A percentile compares a stretch with the other conserved stretches of the same genome.
Evolutionary conservation across 2,329 filamentous ascomycete genomes (phyloP).

Genomic region (Colletotrichum cordylinicola): DNA sequence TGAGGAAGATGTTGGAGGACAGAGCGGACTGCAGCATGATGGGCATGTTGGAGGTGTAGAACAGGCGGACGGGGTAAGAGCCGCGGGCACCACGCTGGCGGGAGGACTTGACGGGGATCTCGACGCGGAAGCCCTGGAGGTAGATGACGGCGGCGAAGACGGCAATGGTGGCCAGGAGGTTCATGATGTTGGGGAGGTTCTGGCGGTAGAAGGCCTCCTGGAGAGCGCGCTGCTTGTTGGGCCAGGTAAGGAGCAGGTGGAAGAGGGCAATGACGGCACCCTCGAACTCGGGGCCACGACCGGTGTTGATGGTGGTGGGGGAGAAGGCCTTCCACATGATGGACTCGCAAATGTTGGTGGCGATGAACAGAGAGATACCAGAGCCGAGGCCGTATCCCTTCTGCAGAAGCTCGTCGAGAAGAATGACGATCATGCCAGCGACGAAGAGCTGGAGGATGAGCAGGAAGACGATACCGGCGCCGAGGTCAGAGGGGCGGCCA

Average conservation of each 20-base stretch:
- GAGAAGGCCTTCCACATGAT: slow-evolving; percentile 99
- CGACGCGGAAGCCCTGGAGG: slow-evolving; percentile 98
- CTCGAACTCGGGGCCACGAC: slow-evolving; percentile 98
- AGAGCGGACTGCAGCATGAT: slow-evolving; percentile 99
- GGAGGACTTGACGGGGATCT: slow-evolving; percentile 99
- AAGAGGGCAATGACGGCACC: slow-evolving; percentile 97
- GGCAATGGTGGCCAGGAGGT: slow-evolving; percentile 88
- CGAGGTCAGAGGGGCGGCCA: slow-evolving; percentile 93
- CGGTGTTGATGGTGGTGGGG: slow-evolving; percentile 98
- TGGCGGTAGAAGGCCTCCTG: slow-evolving; percentile 99
- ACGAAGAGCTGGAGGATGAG: slow-evolving; percentile 97
- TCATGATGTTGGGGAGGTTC: slow-evolving; percentile 99
- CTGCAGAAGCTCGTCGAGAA: slow-evolving; percentile 97
- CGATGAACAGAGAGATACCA: slow-evolving; percentile 99
- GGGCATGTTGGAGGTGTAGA: slow-evolving; percentile 99
- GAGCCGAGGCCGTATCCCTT: slow-evolving; percentile 99
- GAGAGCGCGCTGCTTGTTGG: slow-evolving; percentile 98
- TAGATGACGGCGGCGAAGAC: slow-evolving; percentile 99
- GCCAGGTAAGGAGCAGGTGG: slow-evolving; percentile 97
- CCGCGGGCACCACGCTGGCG: slow-evolving; percentile 98
- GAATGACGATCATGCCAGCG: slow-evolving; percentile 97
- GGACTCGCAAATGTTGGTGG: slow-evolving; percentile 99
- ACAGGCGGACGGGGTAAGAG: slow-evolving; percentile 97
- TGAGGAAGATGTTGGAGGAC: slow-evolving; percentile 98
- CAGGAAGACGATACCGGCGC: slow-evolving; percentile 97